Base-by-base conservation (phyloP, 306 rosid species). In the Potentilla sterilis region DNA sequence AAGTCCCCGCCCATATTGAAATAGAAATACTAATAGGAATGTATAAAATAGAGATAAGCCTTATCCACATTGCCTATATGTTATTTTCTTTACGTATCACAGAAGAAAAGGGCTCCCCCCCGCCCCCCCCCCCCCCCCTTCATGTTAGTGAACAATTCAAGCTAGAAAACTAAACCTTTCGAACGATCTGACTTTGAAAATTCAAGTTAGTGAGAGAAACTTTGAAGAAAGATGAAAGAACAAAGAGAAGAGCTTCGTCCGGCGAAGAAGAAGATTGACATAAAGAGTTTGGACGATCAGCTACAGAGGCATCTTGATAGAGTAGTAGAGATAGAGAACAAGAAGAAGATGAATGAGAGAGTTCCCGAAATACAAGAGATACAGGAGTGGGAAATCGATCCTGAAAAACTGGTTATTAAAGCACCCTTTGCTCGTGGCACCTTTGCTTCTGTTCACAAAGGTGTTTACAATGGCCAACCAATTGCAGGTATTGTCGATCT, bases 221-320 rank as follows among this genome's bases (percentile, higher is more conserved):
- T 18, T 7, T 52, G 28, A 55, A 54, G 59, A 54, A 55, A 21
- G 62, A 55, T 55, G 34, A 34, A 12, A 16, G 7, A 28, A 59
- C 66, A 24, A 59, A 59, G 19, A 21, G 66, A 59, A 28, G 38
- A 2, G 40, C 5, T 1, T 5, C 66, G 66, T 59, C 65, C 38
- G 8, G 38, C 19, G 19, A 59, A 59, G 65, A 59, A 11, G 40
- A 73, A 13, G 38, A 41, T 55, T 9, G 67, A 72, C 76, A 41
- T 72, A 15, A 57, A 8, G 18, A 55, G 67, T 55, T 19, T 71
- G 49, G 75, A 72, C 38, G 37, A 54, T 2, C 64, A 52, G 38
- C 46, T 52, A 3, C 63, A 38, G 65, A 72, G 10, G 46, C 74
- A 52, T 72, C 65, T 72, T 4, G 14, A 52, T 40, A 59, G 65